Evolutionary conservation across 2,329 filamentous ascomycete genomes (phyloP), one percentile per base, ranked within the genome.

Genomic region (Pestalotiopsis sp.): DNA sequence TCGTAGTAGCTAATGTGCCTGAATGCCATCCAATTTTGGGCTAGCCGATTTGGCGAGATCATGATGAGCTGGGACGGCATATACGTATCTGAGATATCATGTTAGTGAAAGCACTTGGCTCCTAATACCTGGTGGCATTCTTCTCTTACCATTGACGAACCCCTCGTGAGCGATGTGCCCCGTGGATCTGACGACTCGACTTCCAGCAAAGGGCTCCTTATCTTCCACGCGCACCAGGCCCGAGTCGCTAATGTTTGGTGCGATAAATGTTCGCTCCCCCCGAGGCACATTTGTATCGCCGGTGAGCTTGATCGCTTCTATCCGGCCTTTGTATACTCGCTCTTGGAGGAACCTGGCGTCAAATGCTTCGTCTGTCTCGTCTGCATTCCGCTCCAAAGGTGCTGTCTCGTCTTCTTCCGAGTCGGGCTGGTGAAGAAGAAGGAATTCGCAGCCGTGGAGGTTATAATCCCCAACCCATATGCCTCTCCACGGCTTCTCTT

Each of bases 401-500:
- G 83, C 80, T 25, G 80, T 78, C 12, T 52, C 64, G 67, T 84
- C 78, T 1, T 77, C 74, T 56, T 87, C 84, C 52, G 84, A 78
- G 64, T 92, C 90, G 0, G 90, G 90, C 76, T 99, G 96, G 73
- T 94, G 84, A 60, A 98, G 83, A 13, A 97, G 83, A 4, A 98
- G 77, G 68, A 98, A 97, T 79, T 98, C 95, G 78, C 92, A 95
- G 0, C 95, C 94, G 74, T 98, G 95, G 0, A 89, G 90, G 31
- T 90, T 92, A 75, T 97, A 98, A 77, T 98, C 95, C 0, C 95
- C 95, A 17, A 94, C 92, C 92, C 93, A 98, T 38, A 99, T 93
- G 0, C 95, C 95, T 71, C 94, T 90, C 84, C 91, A 98, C 0
- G 94, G 95, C 77, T 94, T 95, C 67, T 90, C 85, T 11, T 82